Evolutionary conservation across 73 alveolate genomes (phyloP), one percentile per base, ranked within the genome.

Genomic region (Paramecium caudatum): DNA sequence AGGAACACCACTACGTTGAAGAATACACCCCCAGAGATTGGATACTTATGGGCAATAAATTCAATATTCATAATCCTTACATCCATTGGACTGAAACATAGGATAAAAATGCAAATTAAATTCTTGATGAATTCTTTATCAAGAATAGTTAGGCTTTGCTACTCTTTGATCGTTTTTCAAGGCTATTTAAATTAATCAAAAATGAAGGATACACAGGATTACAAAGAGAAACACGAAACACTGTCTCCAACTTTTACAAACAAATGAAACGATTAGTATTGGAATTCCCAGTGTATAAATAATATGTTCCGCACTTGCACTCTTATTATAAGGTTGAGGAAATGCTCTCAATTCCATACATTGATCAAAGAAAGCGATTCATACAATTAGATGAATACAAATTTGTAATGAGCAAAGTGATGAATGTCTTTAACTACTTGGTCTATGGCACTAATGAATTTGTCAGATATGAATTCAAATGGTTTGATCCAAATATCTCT

Each of bases 11-110:
- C 43, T 37, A 41, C 30, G 82, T 15, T 25, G 48, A n/a, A 10
- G 49, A 25, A 63, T 30, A 15, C 19, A 63, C 12, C 21, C 82
- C 82, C 8, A 63, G 82, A 37, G 88, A 74, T 27, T 41, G 69
- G 68, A 43, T 74, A 0, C 43, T 74, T 43, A 27, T 37, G 39
- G 88, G 88, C 12, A 74, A 74, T 74, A 74, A 74, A 74, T 74
- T 74, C 32, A 74, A 74, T 74, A 45, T 74, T 45, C 68, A 74
- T 74, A 74, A 74, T 43, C 88, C 88, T 21, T 74, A 74, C 36
- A 41, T 74, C n/a, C 49, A 25, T 30, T 63, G 82, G 82, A 30
- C 47, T 3, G 49, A 63, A 63, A 12, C 82, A 3, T 12, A 30
- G 12, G 82, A 63, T n/a, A 17, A 10, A 6, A 33, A 63, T 30